These are phyloP conservation scores for Lipomyces chichibuensis DNA, from an alignment of 805 yeast species.

Conservation along the genomic window DNA sequence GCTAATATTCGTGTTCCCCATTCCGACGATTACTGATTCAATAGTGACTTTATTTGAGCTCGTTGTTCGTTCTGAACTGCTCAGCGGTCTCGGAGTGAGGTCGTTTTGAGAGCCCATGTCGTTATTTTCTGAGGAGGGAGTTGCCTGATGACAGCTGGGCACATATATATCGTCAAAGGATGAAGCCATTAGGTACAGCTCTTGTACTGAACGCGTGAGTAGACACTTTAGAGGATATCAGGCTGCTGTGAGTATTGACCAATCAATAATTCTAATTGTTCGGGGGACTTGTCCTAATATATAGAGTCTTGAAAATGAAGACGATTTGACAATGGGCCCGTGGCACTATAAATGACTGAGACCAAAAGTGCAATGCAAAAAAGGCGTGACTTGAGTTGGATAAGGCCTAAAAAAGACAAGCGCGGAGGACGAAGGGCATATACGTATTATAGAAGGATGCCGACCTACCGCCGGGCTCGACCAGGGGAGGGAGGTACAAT, in stretches of 20 bases:
- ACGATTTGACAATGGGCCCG: no score
- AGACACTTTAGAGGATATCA: not conserved
- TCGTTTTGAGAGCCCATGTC: not conserved
- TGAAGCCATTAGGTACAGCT: not conserved
- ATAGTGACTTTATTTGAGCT: not conserved
- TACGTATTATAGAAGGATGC: not conserved
- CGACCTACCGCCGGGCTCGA: not conserved
- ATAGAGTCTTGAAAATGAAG: no score
- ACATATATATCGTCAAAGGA: not conserved
- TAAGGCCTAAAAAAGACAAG: no score
- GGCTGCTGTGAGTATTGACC: not conserved
- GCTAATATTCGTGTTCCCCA: not conserved
- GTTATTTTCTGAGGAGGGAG: not conserved
- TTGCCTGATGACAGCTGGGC: not conserved
- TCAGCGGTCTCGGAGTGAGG: not conserved
- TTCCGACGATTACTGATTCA: not conserved
- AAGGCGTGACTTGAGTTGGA: no score
- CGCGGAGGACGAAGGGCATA: no score
- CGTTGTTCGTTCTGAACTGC: not conserved
- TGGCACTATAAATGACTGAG: no score
- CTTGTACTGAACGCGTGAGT: not conserved
- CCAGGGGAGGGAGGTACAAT: not conserved
- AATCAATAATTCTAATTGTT: not conserved
- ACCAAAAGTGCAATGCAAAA: no score
- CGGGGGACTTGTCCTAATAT: not conserved